These are phyloP conservation scores for Yarrowia hollandica DNA, from an alignment of 805 yeast species.

Conservation along the genomic window DNA sequence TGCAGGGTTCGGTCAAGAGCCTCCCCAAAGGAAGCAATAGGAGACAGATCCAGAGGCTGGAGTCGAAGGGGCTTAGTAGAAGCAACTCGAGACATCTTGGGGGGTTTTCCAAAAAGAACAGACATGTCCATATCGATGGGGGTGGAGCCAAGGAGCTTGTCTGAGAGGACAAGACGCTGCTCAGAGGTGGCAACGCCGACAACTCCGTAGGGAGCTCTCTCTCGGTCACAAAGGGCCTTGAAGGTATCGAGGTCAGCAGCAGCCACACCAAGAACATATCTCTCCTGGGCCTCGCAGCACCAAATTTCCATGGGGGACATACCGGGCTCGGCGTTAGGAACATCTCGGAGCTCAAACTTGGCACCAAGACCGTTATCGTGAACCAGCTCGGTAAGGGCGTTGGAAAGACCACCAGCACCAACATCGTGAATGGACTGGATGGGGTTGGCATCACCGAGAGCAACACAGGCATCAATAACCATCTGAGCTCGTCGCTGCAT, in stretches of 20 bases:
- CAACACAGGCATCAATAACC: conserved; percentile 91
- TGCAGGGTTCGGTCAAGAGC: conserved; percentile 80
- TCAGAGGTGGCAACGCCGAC: conserved; percentile 93
- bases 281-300: conserved; percentile 99
- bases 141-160: conserved; percentile 69
- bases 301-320: conserved; percentile 99
- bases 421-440: conserved; percentile 97
- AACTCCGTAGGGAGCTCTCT: conserved; percentile 93
- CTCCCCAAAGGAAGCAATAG: conserved; percentile 50
- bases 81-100: conserved; percentile 84
- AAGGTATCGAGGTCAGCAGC: conserved; percentile 72
- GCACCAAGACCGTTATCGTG: conserved; percentile 98
- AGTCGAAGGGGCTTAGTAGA: conserved; percentile 56
- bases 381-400: conserved; percentile 95
- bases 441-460: conserved; percentile 73
- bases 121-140: conserved; percentile 97
- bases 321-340: conserved; percentile 89
- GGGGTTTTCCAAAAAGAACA: conserved; percentile 93
- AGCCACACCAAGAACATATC: conserved; percentile 91
- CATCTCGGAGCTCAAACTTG: conserved; percentile 82
- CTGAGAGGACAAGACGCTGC: conserved; percentile 77
- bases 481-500: conserved; percentile 99
- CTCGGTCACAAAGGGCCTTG: conserved; percentile 82
- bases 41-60: conserved; percentile 38
- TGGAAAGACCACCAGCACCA: conserved; percentile 98